Base-by-base conservation (phyloP, 306 rosid species). In the Dalbergia oliveri region DNA sequence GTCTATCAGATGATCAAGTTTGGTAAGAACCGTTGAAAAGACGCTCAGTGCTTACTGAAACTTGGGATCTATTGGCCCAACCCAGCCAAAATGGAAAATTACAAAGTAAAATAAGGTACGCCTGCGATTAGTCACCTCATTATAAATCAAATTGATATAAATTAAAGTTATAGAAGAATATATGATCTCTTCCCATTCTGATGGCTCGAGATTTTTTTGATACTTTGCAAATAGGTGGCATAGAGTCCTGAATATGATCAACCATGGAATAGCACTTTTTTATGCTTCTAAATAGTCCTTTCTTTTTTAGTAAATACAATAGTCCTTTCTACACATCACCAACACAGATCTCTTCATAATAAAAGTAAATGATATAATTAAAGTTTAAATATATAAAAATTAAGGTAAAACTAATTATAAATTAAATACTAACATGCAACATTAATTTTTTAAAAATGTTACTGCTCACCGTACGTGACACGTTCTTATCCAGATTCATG, bases 401-500 rank as follows among this genome's bases (percentile, higher is more conserved):
- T 41, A 41, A 8, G 45, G 45, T 41, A 21, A 21, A 21, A 21
- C 23, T 0, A 21, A 21, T 21, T 21, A 21, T 21, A 1, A 21
- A 21, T 21, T 21, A 21, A 21, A 21, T 26, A 26, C 31, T 2
- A 26, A 26, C 31, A 26, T 26, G 1, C 31, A 26, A 26, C 31
- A 26, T 26, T 2, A 26, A 26, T 26, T 26, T 21, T 44, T 44
- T 1, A 2, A 9, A 44, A 13, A 51, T 13, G 60, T 18, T 10
- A 45, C 80, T 73, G 67, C 35, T 74, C 69, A 39, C 44, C 80
- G 76, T 81, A 78, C 10, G 11, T 34, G 67, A 67, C 80, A 86
- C 88, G 87, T 67, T 69, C 49, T 64, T 54, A 82, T 70, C 78
- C 37, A 8, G 63, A 72, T 65, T 89, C 86, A 80, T 80, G 86